Conservation (phyloP, 106 monocot species). For the Triglochin maritima region DNA sequence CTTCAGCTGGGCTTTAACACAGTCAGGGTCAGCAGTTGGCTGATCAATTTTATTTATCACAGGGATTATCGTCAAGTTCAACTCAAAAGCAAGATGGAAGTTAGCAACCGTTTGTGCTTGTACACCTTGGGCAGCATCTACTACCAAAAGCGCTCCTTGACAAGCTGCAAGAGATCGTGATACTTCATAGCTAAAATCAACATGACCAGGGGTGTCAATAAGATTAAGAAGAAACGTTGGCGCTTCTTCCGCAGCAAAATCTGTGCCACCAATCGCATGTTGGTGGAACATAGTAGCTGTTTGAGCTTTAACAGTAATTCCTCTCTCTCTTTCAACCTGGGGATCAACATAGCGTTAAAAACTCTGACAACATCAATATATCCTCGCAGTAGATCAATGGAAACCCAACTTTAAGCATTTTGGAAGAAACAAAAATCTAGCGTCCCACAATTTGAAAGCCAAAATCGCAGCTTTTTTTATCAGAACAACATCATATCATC, state of each 20-base stretch:
- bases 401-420: no score
- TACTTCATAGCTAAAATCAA: slow-evolving; percentile 98
- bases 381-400: no score
- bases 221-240: slow-evolving; percentile 66
- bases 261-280: slow-evolving; percentile 13
- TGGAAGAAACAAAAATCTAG: no score
- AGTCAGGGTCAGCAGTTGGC: slow-evolving; percentile 93
- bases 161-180: slow-evolving; percentile 97
- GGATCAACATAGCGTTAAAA: background rate
- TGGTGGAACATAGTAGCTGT: slow-evolving; percentile 91
- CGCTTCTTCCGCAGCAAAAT: background rate
- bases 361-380: no score
- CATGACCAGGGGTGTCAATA: slow-evolving; percentile 97
- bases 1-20: slow-evolving; percentile 81
- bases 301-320: slow-evolving; percentile 96
- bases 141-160: slow-evolving; percentile 93
- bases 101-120: slow-evolving; percentile 99
- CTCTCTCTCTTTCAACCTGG: slow-evolving; percentile 98
- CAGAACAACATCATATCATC: no score
- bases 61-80: slow-evolving; percentile 81
- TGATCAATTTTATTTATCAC: slow-evolving; percentile 99
- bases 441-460: no score
- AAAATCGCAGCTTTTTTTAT: no score
- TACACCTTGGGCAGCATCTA: slow-evolving; percentile 99
- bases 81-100: slow-evolving; percentile 93